phyloP scores from a whole-genome alignment of 1,284 basidiomycete species.

The Athelia psychrophila region DNA sequence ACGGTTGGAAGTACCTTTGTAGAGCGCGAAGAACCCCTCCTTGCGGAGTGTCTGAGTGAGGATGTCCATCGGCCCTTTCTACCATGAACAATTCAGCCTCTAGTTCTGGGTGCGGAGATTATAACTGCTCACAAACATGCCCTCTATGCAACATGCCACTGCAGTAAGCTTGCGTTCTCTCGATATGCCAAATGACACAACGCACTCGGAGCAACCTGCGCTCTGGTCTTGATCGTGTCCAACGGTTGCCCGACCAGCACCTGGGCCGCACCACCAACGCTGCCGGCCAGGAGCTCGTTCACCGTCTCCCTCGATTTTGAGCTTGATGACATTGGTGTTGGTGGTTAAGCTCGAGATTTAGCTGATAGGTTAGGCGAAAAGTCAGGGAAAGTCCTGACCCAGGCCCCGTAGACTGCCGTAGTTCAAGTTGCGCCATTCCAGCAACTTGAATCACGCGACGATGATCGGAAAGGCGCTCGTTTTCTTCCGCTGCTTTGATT shows the following conservation, averaged over 20 bases:
- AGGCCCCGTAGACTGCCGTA: too few species aligned
- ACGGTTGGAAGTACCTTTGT: constrained; percentile 65
- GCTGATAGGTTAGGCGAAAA: too few species aligned
- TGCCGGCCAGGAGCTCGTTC: constrained; percentile 77
- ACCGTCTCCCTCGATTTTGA: constrained; percentile 36
- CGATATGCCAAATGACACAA: constrained; percentile 8
- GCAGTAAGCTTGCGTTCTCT: not conserved
- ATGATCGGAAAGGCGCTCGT: not conserved
- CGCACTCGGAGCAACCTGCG: constrained; percentile 73
- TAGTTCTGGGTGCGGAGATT: not conserved
- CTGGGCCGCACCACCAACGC: constrained; percentile 74
- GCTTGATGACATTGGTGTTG: too few species aligned
- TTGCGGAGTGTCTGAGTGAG: constrained; percentile 77
- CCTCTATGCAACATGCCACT: constrained; percentile 40
- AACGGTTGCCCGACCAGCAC: constrained; percentile 87
- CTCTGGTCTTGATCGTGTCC: constrained; percentile 85
- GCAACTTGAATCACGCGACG: too few species aligned
- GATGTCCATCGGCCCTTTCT: constrained; percentile 95
- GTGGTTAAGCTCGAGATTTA: too few species aligned
- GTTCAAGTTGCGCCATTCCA: too few species aligned
- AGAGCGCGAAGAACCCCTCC: constrained; percentile 88
- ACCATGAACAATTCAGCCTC: constrained; percentile 1
- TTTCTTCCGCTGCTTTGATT: not conserved
- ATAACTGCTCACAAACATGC: constrained; percentile 83
- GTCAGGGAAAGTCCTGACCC: too few species aligned